Conservation (phyloP, 768 basidiomycete genomes). For the Tulasnella sp. region DNA sequence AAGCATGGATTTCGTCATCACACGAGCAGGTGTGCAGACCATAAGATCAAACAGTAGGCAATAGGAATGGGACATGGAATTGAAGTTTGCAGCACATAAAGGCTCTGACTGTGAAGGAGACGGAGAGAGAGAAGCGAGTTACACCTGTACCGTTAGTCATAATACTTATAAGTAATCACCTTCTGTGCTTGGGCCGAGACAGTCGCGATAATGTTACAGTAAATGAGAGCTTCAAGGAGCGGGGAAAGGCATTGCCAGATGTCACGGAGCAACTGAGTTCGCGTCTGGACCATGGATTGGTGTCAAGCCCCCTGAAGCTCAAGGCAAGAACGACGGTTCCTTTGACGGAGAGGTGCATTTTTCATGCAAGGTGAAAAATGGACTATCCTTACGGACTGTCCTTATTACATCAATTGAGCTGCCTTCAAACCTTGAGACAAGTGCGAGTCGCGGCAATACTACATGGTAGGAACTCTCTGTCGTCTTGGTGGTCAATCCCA, state of each 20-base stretch:
- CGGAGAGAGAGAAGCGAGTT: neutral
- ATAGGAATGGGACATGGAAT: neutral
- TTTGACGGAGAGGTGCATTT: constrained; percentile 81
- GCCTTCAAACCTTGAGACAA: constrained; percentile 30
- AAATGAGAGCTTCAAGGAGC: constrained; percentile 40
- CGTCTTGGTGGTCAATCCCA: neutral
- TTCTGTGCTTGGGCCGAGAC: neutral
- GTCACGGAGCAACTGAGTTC: constrained; percentile 78
- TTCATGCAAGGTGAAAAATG: constrained; percentile 65
- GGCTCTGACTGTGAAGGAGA: neutral
- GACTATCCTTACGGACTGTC: constrained; percentile 84
- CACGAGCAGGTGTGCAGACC: constrained; percentile 50
- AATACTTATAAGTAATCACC: neutral
- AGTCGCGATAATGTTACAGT: no score
- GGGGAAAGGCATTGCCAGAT: constrained; percentile 81
- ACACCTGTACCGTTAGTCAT: neutral
- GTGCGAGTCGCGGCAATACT: neutral
- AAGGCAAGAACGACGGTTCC: constrained; percentile 94
- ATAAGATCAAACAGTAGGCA: neutral
- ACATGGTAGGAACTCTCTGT: neutral
- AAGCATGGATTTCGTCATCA: constrained; percentile 73
- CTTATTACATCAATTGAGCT: constrained; percentile 63
- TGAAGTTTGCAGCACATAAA: no score
- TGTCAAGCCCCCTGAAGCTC: constrained; percentile 73
- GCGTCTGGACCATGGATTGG: constrained; percentile 92